Evolutionary conservation across 2,329 filamentous ascomycete species (phyloP).

Genomic region (Pseudogymnoascus sp.): DNA sequence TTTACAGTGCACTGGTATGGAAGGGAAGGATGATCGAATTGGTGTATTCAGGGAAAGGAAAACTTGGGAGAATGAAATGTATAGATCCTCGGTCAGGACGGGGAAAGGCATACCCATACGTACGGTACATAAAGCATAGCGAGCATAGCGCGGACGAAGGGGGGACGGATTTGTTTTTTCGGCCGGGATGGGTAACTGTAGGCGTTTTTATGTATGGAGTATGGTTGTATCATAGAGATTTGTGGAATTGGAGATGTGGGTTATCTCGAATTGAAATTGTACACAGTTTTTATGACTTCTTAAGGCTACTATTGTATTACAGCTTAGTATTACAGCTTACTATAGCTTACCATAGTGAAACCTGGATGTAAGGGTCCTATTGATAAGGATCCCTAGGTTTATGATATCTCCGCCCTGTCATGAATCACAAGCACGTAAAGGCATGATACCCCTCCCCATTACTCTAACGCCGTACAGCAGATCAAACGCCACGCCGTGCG

Average conservation of each 20-base stretch:
- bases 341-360: too few relatives aligned
- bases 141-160: background rate
- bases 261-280: background rate
- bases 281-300: too few relatives aligned
- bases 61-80: background rate
- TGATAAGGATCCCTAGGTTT: background rate
- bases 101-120: background rate
- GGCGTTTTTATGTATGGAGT: background rate
- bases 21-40: background rate
- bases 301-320: background rate
- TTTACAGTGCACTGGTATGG: too few relatives aligned
- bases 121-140: background rate
- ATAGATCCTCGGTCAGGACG: background rate
- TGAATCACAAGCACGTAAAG: background rate
- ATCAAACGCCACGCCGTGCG: background rate
- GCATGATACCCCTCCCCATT: background rate
- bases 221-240: background rate
- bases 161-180: background rate
- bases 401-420: background rate
- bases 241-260: background rate
- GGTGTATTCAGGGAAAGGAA: background rate
- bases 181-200: background rate
- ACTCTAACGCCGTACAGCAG: background rate
- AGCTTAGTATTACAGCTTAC: too few relatives aligned
- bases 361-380: background rate